Conservation (phyloP, 768 basidiomycete species). For the Lactarius deliciosus region DNA sequence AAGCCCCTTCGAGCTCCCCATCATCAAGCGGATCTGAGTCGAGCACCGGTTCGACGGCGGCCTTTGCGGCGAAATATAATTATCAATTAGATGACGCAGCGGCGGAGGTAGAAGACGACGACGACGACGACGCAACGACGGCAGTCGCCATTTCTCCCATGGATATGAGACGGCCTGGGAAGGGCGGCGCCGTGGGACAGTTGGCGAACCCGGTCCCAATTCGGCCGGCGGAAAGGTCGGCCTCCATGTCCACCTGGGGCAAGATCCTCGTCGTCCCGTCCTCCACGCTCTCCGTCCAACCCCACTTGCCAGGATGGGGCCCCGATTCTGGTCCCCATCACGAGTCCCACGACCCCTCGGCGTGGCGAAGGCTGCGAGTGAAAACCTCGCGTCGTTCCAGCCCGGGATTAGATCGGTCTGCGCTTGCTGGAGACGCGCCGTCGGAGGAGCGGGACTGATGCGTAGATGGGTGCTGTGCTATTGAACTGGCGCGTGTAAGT, state of each 20-base stretch:
- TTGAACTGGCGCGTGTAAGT: background rate
- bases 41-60: background rate
- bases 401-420: too few species aligned
- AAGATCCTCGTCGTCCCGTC: conserved; percentile 22
- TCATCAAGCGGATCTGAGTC: conserved; percentile 5
- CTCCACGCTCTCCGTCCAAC: background rate
- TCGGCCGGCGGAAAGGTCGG: background rate
- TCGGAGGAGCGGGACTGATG: background rate
- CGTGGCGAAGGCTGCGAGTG: background rate
- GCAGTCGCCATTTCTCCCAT: conserved; percentile 7
- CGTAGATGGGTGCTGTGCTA: background rate
- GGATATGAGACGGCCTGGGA: conserved; percentile 6
- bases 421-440: background rate
- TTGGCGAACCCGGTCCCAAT: background rate
- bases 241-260: background rate
- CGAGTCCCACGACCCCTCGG: background rate
- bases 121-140: conserved; percentile 5
- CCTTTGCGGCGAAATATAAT: background rate
- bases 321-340: background rate
- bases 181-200: background rate
- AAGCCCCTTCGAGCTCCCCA: background rate
- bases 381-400: background rate
- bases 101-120: background rate
- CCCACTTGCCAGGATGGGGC: conserved; percentile 1
- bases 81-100: background rate